phyloP scores from a whole-genome alignment of 1,284 basidiomycete species.

The Apiotrichum porosum region DNA sequence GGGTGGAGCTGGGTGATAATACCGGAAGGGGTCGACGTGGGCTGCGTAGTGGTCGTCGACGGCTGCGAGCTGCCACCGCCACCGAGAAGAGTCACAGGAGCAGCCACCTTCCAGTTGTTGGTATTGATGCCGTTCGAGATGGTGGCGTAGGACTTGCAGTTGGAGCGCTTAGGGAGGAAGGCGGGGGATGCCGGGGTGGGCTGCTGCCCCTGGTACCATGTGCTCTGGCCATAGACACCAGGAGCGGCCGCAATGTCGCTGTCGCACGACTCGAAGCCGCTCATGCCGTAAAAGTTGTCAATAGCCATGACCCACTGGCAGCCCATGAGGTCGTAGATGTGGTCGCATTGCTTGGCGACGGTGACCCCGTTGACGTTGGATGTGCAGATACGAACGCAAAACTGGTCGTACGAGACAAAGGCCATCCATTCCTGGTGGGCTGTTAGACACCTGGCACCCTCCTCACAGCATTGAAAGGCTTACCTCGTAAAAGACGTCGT shows the following conservation, averaged over 20 bases:
- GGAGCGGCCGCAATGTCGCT: constrained; percentile 47
- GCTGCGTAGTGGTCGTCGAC: neutral
- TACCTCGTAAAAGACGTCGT: constrained; percentile 53
- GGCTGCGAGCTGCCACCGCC: constrained; percentile 10
- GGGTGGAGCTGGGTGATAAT: constrained; percentile 10
- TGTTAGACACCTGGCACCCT: constrained; percentile 52
- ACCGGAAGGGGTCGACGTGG: neutral
- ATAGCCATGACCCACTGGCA: constrained; percentile 50
- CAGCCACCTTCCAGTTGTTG: constrained; percentile 33
- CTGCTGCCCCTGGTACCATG: constrained; percentile 44
- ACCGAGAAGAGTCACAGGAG: constrained; percentile 22
- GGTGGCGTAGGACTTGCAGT: constrained; percentile 45
- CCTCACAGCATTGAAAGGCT: constrained; percentile 42
- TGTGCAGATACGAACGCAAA: constrained; percentile 50
- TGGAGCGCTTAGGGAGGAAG: constrained; percentile 42
- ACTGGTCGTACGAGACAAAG: constrained; percentile 48
- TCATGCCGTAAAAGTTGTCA: constrained; percentile 43
- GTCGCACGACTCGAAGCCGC: constrained; percentile 48
- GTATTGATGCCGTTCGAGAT: constrained; percentile 42
- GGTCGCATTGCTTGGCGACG: constrained; percentile 39
- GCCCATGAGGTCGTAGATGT: constrained; percentile 49
- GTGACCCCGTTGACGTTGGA: constrained; percentile 41
- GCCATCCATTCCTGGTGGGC: constrained; percentile 52
- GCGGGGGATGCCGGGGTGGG: constrained; percentile 34
- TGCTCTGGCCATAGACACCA: constrained; percentile 43